Base-by-base conservation (phyloP, 139 green algal species). In the Monoraphidium neglectum region DNA sequence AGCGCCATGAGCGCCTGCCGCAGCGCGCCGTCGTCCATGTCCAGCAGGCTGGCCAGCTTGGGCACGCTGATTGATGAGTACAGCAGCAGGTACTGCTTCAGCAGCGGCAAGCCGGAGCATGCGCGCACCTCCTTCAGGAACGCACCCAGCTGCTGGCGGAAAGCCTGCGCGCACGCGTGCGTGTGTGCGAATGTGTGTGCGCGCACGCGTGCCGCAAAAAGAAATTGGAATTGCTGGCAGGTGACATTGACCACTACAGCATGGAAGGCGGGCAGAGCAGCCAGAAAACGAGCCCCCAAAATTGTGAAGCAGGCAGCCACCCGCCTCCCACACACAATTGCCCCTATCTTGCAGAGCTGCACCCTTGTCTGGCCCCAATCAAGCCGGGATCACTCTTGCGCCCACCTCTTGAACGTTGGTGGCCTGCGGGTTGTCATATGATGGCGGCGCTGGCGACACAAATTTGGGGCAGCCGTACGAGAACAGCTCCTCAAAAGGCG, bases 401-500 rank as follows among this genome's bases (percentile, higher is more conserved):
- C n/a, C 74, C 67, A 82, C 80, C 87, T 95, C 84, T 80, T 95
- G 95, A 74, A 88, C 94, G 87, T 97, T 95, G 65, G 77, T 75
- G 33, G 71, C 63, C 62, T 51, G 72, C 26, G 84, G 79, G 69
- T 89, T 90, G 77, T 90, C 86, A 63, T 87, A 94, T 35, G 88
- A 83, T 16, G 92, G 95, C 37, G 88, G 83, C 16, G 63, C 51
- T 1, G 89, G 61, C 1, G 89, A 94, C 71, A 98, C 89, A 85
- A 99, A 99, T 86, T 98, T 99, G 79, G 96, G 96, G 86, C 95
- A 99, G 26, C 88, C 91, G 77, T 97, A 97, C 4, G 86, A 88
- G 83, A 99, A 99, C 6, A 97, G 87, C 77, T 97, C 95, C 79
- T 99, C 95, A 70, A 90, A 97, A 4, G 91, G 60, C 10, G 67